Base-by-base conservation (phyloP, 257 asterid species). In the Rauvolfia tetraphylla region DNA sequence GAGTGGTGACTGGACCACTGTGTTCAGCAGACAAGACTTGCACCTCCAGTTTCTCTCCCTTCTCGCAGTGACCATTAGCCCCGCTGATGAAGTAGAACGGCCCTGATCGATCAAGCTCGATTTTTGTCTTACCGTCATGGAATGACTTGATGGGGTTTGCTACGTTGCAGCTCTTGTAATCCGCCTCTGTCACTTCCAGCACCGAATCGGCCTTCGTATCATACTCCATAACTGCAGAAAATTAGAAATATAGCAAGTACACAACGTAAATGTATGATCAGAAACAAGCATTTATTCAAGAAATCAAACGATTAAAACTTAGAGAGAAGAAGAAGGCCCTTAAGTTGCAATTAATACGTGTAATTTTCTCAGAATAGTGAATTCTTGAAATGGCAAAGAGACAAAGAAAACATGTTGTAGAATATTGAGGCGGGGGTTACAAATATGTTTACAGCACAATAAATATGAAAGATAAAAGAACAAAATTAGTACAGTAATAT, bases 21-120 rank as follows among this genome's bases (percentile, higher is more conserved):
- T 82, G 90, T 13, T 74, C 69, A 57, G 82, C 61, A 4, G 93
- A 79, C 38, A 90, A 33, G 20, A 92, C 97, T 15, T 5, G 33
- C 5, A 92, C 58, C 53, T 71, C 82, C 29, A 89, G 20, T 86
- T 89, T 92, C 66, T 89, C 86, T 13, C 90, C 96, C 46, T 86
- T 83, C 62, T 81, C 72, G 61, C 97, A 92, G 71, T 89, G 93
- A 4, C 85, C 96, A 5, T 86, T 73, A 13, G 86, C 90, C 2
- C 96, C 97, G 81, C 98, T 90, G 31, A 92, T 84, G 85, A 89
- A 90, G 84, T 68, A 92, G 51, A 81, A 86, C 1, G 83, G 75
- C 0, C 96, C 96, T 13, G 93, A 85, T 34, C 49, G 82, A 17
- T 83, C 76, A 0, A 92, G 78, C 36, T 54, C 53, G 25, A 90